phyloP scores from a whole-genome alignment of 306 rosid genomes.

The Rosa persica region DNA sequence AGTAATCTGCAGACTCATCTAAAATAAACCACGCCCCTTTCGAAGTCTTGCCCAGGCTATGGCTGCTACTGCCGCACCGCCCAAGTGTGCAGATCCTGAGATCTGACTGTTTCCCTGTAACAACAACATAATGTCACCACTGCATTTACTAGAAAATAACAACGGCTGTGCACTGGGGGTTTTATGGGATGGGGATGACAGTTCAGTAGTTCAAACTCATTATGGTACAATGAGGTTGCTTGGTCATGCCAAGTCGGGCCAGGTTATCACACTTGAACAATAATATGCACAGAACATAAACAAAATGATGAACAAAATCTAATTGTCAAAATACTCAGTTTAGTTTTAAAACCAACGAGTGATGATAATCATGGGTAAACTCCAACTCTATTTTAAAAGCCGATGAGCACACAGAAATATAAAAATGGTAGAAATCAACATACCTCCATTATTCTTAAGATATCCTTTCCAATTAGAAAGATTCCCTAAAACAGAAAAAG shows the following conservation, averaged over 20 bases:
- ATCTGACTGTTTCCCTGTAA: slow-evolving; percentile 60
- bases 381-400: background rate
- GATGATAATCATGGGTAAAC: background rate
- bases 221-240: background rate
- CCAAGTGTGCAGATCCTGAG: slow-evolving; percentile 86
- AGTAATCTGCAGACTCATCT: background rate
- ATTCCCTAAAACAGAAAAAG: slow-evolving; percentile 58
- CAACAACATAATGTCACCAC: slow-evolving; percentile 1
- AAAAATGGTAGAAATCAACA: slow-evolving; percentile 12
- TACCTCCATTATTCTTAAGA: slow-evolving; percentile 66
- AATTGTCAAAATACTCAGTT: background rate
- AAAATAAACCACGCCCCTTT: slow-evolving; percentile 60
- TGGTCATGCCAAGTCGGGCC: background rate
- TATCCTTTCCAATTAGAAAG: slow-evolving; percentile 67
- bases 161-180: background rate
- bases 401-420: background rate
- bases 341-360: background rate
- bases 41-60: slow-evolving; percentile 70
- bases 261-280: background rate
- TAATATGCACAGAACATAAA: background rate
- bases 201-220: background rate
- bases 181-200: background rate
- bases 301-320: background rate
- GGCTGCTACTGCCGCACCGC: slow-evolving; percentile 92
- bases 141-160: background rate